These are phyloP conservation scores for Cyberlindnera galapagoensis DNA, from an alignment of 805 yeast species.

Conservation along the genomic window DNA sequence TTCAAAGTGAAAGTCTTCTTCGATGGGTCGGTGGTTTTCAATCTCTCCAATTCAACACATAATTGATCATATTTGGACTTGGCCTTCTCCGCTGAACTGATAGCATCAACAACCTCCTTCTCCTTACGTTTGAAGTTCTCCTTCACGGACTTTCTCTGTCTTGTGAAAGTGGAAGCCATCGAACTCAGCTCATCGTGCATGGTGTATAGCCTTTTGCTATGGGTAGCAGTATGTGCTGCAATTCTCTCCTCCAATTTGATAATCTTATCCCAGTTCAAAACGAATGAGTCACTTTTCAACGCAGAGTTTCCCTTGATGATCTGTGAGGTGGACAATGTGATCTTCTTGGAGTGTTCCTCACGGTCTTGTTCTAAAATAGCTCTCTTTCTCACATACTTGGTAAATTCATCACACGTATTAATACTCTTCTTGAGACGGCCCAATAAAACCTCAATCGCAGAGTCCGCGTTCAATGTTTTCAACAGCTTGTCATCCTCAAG, in stretches of 20 bases:
- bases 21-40: constrained; percentile 74
- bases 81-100: constrained; percentile 82
- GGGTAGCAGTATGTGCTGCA: constrained; percentile 64
- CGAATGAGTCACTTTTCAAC: constrained; percentile 60
- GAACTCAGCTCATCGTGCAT: constrained; percentile 84
- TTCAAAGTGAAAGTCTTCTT: constrained; percentile 79
- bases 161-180: constrained; percentile 60
- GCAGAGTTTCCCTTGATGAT: constrained; percentile 34
- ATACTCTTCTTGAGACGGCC: constrained; percentile 73
- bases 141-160: constrained; percentile 68
- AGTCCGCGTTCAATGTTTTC: constrained; percentile 57
- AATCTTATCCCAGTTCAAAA: constrained; percentile 57
- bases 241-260: constrained; percentile 75
- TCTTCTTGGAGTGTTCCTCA: constrained; percentile 65
- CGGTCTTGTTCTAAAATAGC: constrained; percentile 76
- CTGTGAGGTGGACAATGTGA: constrained; percentile 49
- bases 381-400: constrained; percentile 70
- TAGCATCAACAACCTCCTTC: constrained; percentile 79
- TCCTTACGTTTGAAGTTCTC: constrained; percentile 80
- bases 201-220: constrained; percentile 68
- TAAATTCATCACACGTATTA: constrained; percentile 77
- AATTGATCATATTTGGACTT: constrained; percentile 67
- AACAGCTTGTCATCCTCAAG: constrained; percentile 45
- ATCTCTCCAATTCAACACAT: constrained; percentile 81
- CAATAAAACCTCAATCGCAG: constrained; percentile 68